These are phyloP conservation scores for Quercus lobata DNA, from an alignment of 331 rosid genomes.

Conservation along the genomic window DNA sequence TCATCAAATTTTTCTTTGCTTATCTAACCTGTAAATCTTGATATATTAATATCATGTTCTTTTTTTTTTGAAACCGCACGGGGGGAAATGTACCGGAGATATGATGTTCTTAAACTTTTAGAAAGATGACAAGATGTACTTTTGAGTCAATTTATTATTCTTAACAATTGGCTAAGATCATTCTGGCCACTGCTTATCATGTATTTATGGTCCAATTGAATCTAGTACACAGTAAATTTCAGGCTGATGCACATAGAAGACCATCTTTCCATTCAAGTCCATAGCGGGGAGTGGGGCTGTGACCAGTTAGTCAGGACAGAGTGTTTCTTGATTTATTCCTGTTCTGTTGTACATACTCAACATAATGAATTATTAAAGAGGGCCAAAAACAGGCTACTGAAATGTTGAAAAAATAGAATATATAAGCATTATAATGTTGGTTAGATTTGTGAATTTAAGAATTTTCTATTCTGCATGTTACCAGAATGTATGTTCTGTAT, in stretches of 20 bases:
- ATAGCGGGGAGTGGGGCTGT: not conserved
- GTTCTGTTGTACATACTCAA: not conserved
- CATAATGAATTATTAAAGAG: not conserved
- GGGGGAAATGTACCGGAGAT: not conserved
- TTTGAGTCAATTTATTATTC: not conserved
- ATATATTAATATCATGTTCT: not conserved
- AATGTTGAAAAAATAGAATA: not conserved
- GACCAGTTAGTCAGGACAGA: not conserved
- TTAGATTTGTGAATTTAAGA: not conserved
- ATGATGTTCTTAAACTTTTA: not conserved
- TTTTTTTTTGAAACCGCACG: not conserved
- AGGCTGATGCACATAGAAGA: not conserved
- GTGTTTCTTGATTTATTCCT: not conserved
- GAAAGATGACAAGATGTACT: not conserved
- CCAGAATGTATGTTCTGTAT: slow-evolving; percentile 1
- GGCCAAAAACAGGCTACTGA: not conserved
- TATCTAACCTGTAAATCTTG: not conserved
- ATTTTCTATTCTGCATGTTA: not conserved
- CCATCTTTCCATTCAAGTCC: not conserved
- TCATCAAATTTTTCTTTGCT: not conserved
- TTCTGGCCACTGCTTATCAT: not conserved
- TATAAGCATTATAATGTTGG: not conserved
- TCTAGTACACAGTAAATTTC: not conserved
- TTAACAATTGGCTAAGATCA: not conserved
- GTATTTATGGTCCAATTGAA: not conserved